A percentile compares a stretch with the other conserved stretches of the same genome.
phyloP scores from a whole-genome alignment of 2,329 filamentous ascomycete species.

The Aspergillus aculeatus region DNA sequence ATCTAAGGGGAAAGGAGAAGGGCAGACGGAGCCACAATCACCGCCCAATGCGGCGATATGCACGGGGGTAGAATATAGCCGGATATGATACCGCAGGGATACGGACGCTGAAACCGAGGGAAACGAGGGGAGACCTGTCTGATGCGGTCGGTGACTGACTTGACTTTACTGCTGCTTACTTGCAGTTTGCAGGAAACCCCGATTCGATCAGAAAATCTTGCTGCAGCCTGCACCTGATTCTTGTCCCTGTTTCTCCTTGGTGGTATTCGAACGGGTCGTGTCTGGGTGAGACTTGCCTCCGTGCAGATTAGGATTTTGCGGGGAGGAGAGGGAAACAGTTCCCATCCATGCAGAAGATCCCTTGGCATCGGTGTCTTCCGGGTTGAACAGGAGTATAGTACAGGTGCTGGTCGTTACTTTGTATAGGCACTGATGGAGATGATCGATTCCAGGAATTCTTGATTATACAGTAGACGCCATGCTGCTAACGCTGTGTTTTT shows the following conservation, averaged over 20 bases:
- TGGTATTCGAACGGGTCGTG: neutral
- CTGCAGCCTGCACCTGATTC: neutral
- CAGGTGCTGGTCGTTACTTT: too few relatives aligned
- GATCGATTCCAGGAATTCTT: too few relatives aligned
- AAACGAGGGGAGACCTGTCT: neutral
- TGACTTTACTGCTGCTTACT: neutral
- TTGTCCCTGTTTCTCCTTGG: neutral
- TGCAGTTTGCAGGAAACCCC: neutral
- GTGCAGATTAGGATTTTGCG: neutral
- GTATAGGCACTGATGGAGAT: too few relatives aligned
- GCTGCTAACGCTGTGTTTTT: neutral
- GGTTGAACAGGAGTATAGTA: neutral
- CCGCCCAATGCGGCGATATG: neutral
- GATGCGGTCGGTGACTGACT: neutral
- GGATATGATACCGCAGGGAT: neutral
- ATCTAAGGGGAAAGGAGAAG: neutral
- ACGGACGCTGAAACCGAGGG: neutral
- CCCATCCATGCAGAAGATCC: constrained; percentile 21
- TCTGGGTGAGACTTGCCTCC: neutral
- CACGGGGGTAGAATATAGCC: neutral
- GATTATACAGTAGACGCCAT: neutral
- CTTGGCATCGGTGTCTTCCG: constrained; percentile 13
- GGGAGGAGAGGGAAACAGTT: neutral
- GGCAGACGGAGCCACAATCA: neutral
- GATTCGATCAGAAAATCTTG: neutral